Evolutionary conservation across 2,329 filamentous ascomycete genomes (phyloP), one percentile per base, ranked within the genome.

Genomic region (Cladosporium sp.): DNA sequence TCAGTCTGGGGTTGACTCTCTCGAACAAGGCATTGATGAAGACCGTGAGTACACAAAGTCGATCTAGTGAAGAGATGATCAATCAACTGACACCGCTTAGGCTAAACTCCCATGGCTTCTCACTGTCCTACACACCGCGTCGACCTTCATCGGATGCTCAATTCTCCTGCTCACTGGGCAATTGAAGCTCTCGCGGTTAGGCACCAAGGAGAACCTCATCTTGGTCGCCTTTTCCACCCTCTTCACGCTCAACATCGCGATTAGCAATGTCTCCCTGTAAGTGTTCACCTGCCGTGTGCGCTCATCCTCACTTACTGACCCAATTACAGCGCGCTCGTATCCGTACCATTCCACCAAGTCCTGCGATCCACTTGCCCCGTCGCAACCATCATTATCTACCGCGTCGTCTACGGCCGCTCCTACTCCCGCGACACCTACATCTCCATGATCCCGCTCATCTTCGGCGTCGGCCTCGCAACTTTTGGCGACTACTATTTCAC

Each of bases 401-500:
- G 78, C 51, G 61, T 79, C 52, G 75, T 74, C 63, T 82, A 79
- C 64, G 66, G 70, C 56, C 76, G 79, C 50, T 75, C 72, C 22
- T 84, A 83, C 66, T 74, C 76, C 55, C 71, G 61, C 43, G 70
- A 74, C 59, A 83, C 80, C 9, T 83, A 83, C 64, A 66, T 82
- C 19, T 79, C 81, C 14, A 75, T 84, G 14, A 66, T 82, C 14
- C 81, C 81, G 18, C 73, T 84, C 40, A 78, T 83, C 46, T 59
- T 80, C 46, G 81, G 81, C 46, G 79, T 82, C 51, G 76, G 74
- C 43, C 73, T 84, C 59, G 80, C 79, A 35, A 83, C 81, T 2
- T 78, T 77, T 41, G 81, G 81, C 56, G 81, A 84, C 68, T 81
- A 82, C 72, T 80, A 77, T 61, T 83, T 82, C 65, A 81, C 79